phyloP scores from a whole-genome alignment of 163 green algal species.

The Smithsoniella earleae region DNA sequence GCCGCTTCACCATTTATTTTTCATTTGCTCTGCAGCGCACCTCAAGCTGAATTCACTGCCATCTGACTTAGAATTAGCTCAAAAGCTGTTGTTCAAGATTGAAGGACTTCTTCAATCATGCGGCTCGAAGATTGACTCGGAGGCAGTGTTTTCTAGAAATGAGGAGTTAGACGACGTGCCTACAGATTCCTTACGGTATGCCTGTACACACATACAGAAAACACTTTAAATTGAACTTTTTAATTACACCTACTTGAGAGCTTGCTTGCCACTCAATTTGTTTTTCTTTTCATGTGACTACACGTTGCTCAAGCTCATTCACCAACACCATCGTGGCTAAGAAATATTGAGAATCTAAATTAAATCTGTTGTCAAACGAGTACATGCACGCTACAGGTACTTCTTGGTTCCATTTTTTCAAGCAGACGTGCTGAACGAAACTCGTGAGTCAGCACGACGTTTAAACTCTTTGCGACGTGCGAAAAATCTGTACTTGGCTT shows the following conservation, averaged over 20 bases:
- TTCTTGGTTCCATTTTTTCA: neutral
- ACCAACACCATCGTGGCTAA: neutral
- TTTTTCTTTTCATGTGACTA: too few relatives aligned
- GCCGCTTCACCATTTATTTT: neutral
- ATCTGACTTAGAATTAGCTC: neutral
- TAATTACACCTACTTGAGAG: too few relatives aligned
- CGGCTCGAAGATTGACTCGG: neutral
- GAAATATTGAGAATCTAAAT: neutral
- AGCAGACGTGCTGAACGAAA: neutral
- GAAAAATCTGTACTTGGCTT: too few relatives aligned
- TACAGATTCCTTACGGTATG: neutral
- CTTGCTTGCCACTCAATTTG: too few relatives aligned
- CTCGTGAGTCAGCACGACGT: too few relatives aligned
- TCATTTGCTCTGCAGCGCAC: neutral
- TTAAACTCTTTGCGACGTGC: too few relatives aligned
- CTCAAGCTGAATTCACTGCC: neutral
- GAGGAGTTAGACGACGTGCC: slow-evolving; percentile 5
- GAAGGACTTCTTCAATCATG: too few relatives aligned
- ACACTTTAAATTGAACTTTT: too few relatives aligned
- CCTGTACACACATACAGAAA: neutral
- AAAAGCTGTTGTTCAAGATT: too few relatives aligned
- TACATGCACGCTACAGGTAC: slow-evolving; percentile 25
- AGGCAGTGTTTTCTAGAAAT: slow-evolving; percentile 4
- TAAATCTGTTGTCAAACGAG: neutral
- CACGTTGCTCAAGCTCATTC: neutral